Evolutionary conservation across 169 alveolate genomes (phyloP), one percentile per base, ranked within the genome.

Genomic region (Plasmodium gaboni): DNA sequence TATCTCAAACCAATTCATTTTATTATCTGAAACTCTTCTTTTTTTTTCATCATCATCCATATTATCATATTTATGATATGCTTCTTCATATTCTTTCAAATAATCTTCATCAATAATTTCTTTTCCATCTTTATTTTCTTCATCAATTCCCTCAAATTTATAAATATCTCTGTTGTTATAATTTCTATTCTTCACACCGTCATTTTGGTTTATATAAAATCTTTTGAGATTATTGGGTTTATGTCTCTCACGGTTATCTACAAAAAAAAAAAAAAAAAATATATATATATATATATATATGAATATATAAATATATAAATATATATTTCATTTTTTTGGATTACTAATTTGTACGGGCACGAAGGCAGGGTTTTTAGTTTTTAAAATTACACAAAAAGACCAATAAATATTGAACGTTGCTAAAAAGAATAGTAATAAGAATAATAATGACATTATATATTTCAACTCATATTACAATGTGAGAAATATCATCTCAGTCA

Each of bases 361-460:
- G 57, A 80, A 80, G 26, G 90, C 78, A 9, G 70, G 90, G 3
- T 17, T 67, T 80, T 48, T 80, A 7, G 50, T 65, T 67, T 57
- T 69, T 64, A 69, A 44, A 17, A 67, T 80, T 80, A 80, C 53
- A 50, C 83, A 70, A 28, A 67, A 80, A 53, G 42, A 44, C 22
- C 73, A 80, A 53, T 67, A 2, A 24, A 22, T 51, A 65, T 32
- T 42, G 57, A 6, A 53, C 9, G 32, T 53, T 32, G 71, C 59
- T 19, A 55, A 67, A 57, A 61, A 59, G 63, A 80, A 48, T 44
- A 80, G 53, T 42, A 67, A 72, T 53, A 80, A 1, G 38, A 28
- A 70, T 57, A 67, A 61, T 32, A 80, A 67, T 80, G 53, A 68
- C 90, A 80, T 80, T 72, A 80, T 80, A 68, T 80, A 32, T n/a